Conservation (phyloP, 257 asterid species). For the Solanum paucissectum region DNA sequence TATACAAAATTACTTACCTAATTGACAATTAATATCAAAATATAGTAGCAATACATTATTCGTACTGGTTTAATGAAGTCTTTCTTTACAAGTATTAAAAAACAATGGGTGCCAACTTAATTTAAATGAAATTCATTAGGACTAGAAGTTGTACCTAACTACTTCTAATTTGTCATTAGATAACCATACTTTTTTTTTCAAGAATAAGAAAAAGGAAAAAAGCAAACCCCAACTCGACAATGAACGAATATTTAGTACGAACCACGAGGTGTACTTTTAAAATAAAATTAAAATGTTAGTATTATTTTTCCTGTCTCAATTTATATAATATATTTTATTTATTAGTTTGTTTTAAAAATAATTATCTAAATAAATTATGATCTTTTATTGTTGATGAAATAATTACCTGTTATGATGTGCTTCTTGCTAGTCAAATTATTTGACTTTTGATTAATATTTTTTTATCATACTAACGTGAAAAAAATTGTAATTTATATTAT, state of each 20-base stretch:
- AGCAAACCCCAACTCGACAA: neutral
- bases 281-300: neutral
- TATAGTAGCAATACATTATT: neutral
- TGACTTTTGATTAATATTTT: too few relatives aligned
- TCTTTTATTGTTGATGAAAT: too few relatives aligned
- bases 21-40: neutral
- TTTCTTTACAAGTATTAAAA: neutral
- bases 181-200: neutral
- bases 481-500: too few relatives aligned
- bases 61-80: neutral
- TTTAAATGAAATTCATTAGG: neutral
- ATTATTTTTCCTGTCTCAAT: neutral
- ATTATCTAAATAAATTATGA: too few relatives aligned
- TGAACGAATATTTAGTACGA: neutral
- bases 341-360: too few relatives aligned
- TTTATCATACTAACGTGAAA: too few relatives aligned
- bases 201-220: neutral
- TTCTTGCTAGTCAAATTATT: too few relatives aligned
- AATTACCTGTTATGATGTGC: too few relatives aligned
- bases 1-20: neutral
- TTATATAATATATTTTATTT: too few relatives aligned
- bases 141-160: neutral
- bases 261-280: neutral
- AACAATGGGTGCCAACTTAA: neutral
- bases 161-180: neutral